Percentiles rank a stretch among this genome's conserved stretches.
Evolutionary conservation across 2,329 filamentous ascomycete genomes (phyloP).

Genomic region (Davidsoniella virescens): DNA sequence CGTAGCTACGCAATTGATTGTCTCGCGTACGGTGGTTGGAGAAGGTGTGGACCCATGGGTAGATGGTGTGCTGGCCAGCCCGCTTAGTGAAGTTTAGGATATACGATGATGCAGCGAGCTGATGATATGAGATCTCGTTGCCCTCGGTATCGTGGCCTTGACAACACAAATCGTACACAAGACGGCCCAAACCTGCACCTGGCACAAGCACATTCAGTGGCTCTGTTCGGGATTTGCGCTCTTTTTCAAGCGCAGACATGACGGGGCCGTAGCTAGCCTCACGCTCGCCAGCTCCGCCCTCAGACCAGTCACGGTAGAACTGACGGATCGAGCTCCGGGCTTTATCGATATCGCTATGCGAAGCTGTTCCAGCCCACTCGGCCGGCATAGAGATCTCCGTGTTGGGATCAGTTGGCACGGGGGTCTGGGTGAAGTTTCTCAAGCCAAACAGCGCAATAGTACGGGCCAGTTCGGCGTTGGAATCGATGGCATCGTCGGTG

Average conservation of each 20-base stretch:
- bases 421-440: conserved; percentile 35
- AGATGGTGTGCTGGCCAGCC: conserved; percentile 52
- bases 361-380: conserved; percentile 56
- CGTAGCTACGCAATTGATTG: conserved; percentile 59
- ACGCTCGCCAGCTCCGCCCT: conserved; percentile 57
- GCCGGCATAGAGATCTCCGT: conserved; percentile 32
- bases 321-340: conserved; percentile 83
- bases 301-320: conserved; percentile 89
- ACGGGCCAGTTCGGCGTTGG: conserved; percentile 69
- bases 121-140: conserved; percentile 94
- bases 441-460: conserved; percentile 58
- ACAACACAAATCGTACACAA: conserved; percentile 73
- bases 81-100: conserved; percentile 51
- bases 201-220: conserved; percentile 62
- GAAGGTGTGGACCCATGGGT: conserved; percentile 76
- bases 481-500: conserved; percentile 76
- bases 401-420: conserved; percentile 15
- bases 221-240: conserved; percentile 20
- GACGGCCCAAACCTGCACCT: conserved; percentile 71
- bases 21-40: conserved; percentile 63
- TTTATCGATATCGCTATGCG: conserved; percentile 66
- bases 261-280: conserved; percentile 64
- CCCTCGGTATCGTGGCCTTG: conserved; percentile 64
- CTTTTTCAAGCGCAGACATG: conserved; percentile 42
- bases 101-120: conserved; percentile 71